Conservation (phyloP, 306 rosid species). For the Cicer yamashitae region DNA sequence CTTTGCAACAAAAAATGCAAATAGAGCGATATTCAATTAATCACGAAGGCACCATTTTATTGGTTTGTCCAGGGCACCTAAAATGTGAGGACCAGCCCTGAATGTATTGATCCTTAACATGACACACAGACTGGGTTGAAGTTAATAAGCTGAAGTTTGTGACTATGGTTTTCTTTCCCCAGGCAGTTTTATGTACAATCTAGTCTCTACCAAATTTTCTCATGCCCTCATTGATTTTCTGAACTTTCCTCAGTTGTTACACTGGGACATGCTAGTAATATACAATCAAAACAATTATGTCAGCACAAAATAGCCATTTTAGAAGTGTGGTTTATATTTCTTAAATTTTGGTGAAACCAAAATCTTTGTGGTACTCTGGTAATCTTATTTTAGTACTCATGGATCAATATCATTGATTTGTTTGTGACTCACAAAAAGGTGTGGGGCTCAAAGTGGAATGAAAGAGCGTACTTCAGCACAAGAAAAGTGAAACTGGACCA, state of each 20-base stretch:
- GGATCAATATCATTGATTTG: conserved; percentile 35
- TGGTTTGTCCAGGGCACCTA: too few species aligned
- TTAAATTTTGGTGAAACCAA: conserved; percentile 29
- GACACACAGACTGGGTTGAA: conserved; percentile 25
- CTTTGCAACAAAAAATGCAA: too few species aligned
- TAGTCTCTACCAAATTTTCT: conserved; percentile 33
- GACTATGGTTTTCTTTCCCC: conserved; percentile 8
- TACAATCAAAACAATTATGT: not conserved
- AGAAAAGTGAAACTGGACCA: conserved; percentile 91
- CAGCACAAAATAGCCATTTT: conserved; percentile 20
- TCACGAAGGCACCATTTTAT: too few species aligned
- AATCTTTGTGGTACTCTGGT: conserved; percentile 20
- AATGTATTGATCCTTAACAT: conserved; percentile 17
- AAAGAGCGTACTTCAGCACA: conserved; percentile 95
- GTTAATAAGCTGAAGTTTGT: conserved; percentile 18
- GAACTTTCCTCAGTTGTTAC: conserved; percentile 14
- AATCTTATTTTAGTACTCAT: conserved; percentile 31
- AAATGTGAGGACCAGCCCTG: too few species aligned
- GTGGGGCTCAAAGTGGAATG: conserved; percentile 99
- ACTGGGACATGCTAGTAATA: conserved; percentile 23
- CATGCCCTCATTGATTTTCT: conserved; percentile 10
- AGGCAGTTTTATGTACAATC: conserved; percentile 7
- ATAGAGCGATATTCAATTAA: too few species aligned
- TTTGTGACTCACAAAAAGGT: conserved; percentile 63
- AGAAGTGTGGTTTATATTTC: conserved; percentile 22